Evolutionary conservation across 176 grass and related monocot species (phyloP), one percentile per base, ranked within the genome.

Genomic region (Cenchrus americanus): DNA sequence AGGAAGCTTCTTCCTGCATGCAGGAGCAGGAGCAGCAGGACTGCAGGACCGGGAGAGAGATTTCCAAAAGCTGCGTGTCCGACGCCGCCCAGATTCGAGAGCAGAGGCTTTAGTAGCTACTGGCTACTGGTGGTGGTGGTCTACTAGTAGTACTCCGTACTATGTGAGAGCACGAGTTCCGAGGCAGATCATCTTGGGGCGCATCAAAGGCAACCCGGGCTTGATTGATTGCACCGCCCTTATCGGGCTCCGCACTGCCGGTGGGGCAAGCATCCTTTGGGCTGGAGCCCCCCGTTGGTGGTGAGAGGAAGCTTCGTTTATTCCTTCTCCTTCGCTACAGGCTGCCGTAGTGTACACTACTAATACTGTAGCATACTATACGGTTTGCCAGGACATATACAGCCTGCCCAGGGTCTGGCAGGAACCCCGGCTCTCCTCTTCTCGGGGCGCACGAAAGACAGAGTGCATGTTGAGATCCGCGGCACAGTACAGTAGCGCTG

Each of bases 1-100:
- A 94, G 92, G 89, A 94, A 94, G 89, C 89, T 94, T 94, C 89
- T 94, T 78, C 86, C 87, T 80, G 46, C 14, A n/a, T 88, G 12
- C 42, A 63, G n/a, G n/a, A n/a, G 58, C 66, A 69, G 19, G 21
- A 8, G 40, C 32, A 44, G 9, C 10, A 14, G 34, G 34, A 37
- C 34, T 44, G 11, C 50, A 66, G 40, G 13, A 26, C 40, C 47
- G 32, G 73, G 69, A 80, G 82, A 69, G 22, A 90, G 22, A 90
- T 78, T 81, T 90, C 76, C 65, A 75, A 93, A 90, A 83, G 91
- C 69, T 84, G 51, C 27, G 26, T 30, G 62, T 7, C 48, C 8
- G 51, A 4, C 10, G 19, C 63, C 50, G 19, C 63, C 50, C 58
- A 50, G 65, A 51, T 57, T 6, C 34, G 46, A 13, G 51, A 79